Percentiles rank a stretch among this genome's conserved stretches.
Conservation (phyloP, 148 eudicot genomes). For the Dysphania ambrosioides region DNA sequence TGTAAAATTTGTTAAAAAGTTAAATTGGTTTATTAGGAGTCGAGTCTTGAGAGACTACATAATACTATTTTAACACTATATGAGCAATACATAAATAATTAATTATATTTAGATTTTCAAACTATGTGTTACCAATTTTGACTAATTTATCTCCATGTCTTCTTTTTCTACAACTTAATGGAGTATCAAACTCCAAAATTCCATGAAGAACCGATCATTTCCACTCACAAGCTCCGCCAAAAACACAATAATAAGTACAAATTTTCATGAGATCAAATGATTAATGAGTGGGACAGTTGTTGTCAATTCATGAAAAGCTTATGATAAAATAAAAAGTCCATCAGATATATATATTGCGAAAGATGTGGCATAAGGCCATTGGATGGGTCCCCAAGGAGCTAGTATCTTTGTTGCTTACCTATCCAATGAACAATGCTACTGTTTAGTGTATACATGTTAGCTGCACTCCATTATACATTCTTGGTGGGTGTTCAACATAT, state of each 20-base stretch:
- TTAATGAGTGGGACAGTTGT: constrained; percentile 11
- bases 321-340: not conserved
- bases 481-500: not conserved
- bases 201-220: not conserved
- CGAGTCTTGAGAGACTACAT: too few relatives aligned
- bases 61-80: too few relatives aligned
- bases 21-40: too few relatives aligned
- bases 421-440: not conserved
- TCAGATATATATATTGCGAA: constrained; percentile 1
- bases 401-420: constrained; percentile 4
- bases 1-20: too few relatives aligned
- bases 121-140: not conserved
- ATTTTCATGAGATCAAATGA: not conserved
- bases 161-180: not conserved
- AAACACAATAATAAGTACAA: constrained; percentile 3
- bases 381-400: not conserved
- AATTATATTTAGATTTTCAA: too few relatives aligned
- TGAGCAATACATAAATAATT: too few relatives aligned
- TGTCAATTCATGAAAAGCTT: not conserved
- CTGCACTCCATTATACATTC: constrained; percentile 4
- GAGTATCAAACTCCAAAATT: not conserved
- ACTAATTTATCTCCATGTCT: not conserved
- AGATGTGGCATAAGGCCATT: constrained; percentile 6
- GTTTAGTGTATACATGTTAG: constrained; percentile 2
- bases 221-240: not conserved